Percentiles rank a stretch among this genome's conserved stretches.
phyloP scores from a whole-genome alignment of 805 yeast genomes.

The Candida arabinofermentans region DNA sequence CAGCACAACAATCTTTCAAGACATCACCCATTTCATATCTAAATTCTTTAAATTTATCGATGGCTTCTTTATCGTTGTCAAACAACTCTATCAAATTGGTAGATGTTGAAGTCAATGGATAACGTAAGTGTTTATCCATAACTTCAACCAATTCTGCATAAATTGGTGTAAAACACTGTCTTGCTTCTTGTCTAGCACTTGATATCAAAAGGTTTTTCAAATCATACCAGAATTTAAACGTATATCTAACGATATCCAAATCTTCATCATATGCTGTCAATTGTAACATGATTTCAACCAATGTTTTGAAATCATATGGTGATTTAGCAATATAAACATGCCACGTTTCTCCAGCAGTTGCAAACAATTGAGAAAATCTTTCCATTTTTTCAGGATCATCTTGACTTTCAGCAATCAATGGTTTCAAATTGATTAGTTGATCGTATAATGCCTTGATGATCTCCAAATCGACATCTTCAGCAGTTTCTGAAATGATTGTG shows the following conservation, averaged over 20 bases:
- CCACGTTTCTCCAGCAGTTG: constrained; percentile 96
- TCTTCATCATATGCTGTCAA: constrained; percentile 75
- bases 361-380: constrained; percentile 70
- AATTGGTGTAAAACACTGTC: constrained; percentile 45
- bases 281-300: constrained; percentile 69
- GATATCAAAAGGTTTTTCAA: constrained; percentile 68
- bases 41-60: constrained; percentile 90
- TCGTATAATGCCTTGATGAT: constrained; percentile 64
- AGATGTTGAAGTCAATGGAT: constrained; percentile 49
- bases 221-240: constrained; percentile 89
- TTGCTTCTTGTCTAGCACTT: constrained; percentile 53
- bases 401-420: constrained; percentile 41
- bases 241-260: constrained; percentile 82
- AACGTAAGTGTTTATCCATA: constrained; percentile 65
- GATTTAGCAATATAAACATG: constrained; percentile 74
- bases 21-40: constrained; percentile 98
- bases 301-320: constrained; percentile 64
- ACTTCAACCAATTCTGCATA: constrained; percentile 56
- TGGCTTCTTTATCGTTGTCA: constrained; percentile 67
- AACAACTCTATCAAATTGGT: constrained; percentile 47
- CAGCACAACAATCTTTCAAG: constrained; percentile 91
- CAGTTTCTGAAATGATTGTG: constrained; percentile 74
- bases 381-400: constrained; percentile 66
- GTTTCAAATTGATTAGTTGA: constrained; percentile 60
- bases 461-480: constrained; percentile 56